A percentile compares a stretch with the other conserved stretches of the same genome.
Conservation (phyloP, 495 filamentous ascomycete genomes). For the Penicillium bialowiezense region DNA sequence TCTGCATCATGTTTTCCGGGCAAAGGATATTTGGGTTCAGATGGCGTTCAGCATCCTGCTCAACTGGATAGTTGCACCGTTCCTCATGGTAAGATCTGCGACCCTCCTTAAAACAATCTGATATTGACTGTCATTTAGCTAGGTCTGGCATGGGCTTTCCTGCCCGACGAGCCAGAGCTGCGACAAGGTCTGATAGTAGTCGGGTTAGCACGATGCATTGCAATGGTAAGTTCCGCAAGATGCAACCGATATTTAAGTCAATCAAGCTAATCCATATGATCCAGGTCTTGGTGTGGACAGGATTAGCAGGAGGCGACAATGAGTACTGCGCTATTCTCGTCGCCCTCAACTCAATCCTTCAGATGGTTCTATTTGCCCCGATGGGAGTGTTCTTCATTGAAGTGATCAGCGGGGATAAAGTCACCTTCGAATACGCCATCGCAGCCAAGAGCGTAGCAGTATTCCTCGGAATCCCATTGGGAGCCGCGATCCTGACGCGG, state of each 20-base stretch:
- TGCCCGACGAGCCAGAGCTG: slow-evolving; percentile 67
- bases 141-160: slow-evolving; percentile 73
- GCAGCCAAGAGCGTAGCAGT: slow-evolving; percentile 79
- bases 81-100: slow-evolving; percentile 68
- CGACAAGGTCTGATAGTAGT: slow-evolving; percentile 74
- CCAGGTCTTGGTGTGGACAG: slow-evolving; percentile 80
- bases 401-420: slow-evolving; percentile 51
- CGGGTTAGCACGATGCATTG: slow-evolving; percentile 74
- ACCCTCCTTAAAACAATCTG: background rate
- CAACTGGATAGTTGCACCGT: slow-evolving; percentile 89
- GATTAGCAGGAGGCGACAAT: slow-evolving; percentile 70
- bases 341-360: slow-evolving; percentile 80
- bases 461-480: slow-evolving; percentile 84
- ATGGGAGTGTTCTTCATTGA: slow-evolving; percentile 75
- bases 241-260: background rate
- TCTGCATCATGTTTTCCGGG: slow-evolving; percentile 64
- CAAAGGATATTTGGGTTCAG: slow-evolving; percentile 71
- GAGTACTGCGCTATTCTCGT: slow-evolving; percentile 92
- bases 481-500: slow-evolving; percentile 73
- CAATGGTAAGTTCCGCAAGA: slow-evolving; percentile 58
- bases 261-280: too few species aligned
- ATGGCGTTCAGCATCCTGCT: slow-evolving; percentile 72
- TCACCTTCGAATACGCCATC: slow-evolving; percentile 61
- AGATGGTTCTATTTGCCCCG: slow-evolving; percentile 85
- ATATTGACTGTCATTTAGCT: slow-evolving; percentile 37